Percentiles rank a stretch among this genome's conserved stretches.
These are phyloP conservation scores for Hyaloperonospora arabidopsidis DNA, from an alignment of 352 stramenopile genomes.

Conservation along the genomic window DNA sequence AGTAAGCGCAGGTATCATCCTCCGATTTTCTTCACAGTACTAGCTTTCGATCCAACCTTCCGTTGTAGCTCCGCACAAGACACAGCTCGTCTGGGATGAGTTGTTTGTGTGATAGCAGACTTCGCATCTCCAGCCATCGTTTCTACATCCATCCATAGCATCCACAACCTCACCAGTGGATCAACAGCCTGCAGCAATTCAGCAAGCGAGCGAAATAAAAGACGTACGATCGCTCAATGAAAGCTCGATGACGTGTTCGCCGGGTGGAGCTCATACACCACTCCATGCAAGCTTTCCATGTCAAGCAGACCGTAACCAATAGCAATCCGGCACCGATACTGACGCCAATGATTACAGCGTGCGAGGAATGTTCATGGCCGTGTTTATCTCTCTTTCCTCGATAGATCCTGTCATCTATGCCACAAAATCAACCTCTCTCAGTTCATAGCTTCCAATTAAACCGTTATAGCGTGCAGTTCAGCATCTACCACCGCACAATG, in stretches of 20 bases:
- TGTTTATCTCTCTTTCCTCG: constrained; percentile 17
- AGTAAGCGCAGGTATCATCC: not conserved
- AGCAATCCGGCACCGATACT: constrained; percentile 30
- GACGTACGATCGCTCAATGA: constrained; percentile 37
- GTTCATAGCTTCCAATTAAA: no score
- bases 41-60: constrained; percentile 22
- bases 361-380: constrained; percentile 14
- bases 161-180: constrained; percentile 6
- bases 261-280: constrained; percentile 37
- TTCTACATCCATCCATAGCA: constrained; percentile 15
- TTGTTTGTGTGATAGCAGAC: constrained; percentile 59
- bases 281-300: constrained; percentile 43
- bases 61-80: constrained; percentile 41
- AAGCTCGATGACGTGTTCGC: constrained; percentile 37
- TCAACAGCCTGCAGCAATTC: not conserved
- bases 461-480: no score
- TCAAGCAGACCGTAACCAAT: constrained; percentile 35
- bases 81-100: constrained; percentile 32
- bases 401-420: constrained; percentile 2
- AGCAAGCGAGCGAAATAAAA: constrained; percentile 4
- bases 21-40: not conserved
- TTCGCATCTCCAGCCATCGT: constrained; percentile 39
- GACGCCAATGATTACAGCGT: constrained; percentile 28
- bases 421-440: constrained; percentile 4
- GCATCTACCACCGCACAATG: not conserved